Conservation (phyloP, 306 rosid genomes). For the Coriaria nepalensis region DNA sequence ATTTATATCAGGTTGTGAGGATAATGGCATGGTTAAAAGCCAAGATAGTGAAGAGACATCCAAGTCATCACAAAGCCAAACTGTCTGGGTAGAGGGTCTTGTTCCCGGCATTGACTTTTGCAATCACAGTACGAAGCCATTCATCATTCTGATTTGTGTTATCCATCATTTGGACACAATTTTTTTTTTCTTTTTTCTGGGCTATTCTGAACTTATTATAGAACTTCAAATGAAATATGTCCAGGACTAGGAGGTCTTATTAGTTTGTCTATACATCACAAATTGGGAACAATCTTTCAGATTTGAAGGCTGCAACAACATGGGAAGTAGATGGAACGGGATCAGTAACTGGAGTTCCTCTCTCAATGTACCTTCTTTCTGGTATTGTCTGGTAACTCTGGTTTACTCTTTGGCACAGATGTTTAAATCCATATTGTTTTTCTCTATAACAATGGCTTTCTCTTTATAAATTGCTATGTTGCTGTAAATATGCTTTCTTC, state of each 20-base stretch:
- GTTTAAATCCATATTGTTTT: constrained; percentile 1
- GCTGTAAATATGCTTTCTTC: not conserved
- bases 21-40: constrained; percentile 19
- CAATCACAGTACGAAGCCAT: constrained; percentile 61
- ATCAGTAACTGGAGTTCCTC: constrained; percentile 47
- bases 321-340: constrained; percentile 96
- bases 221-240: too few relatives aligned
- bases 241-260: too few relatives aligned
- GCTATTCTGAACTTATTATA: too few relatives aligned
- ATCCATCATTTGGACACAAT: not conserved
- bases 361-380: constrained; percentile 82
- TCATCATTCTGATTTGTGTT: constrained; percentile 12
- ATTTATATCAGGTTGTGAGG: constrained; percentile 35
- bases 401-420: not conserved
- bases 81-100: constrained; percentile 95
- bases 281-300: constrained; percentile 29
- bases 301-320: constrained; percentile 67
- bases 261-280: too few relatives aligned
- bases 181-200: not conserved
- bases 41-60: constrained; percentile 28
- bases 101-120: constrained; percentile 96
- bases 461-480: not conserved
- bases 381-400: constrained; percentile 34
- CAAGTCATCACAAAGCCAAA: constrained; percentile 29
- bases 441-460: constrained; percentile 14